Evolutionary conservation across 495 filamentous ascomycete genomes (phyloP), one percentile per base, ranked within the genome.

Genomic region (Pyrenula aspistea): DNA sequence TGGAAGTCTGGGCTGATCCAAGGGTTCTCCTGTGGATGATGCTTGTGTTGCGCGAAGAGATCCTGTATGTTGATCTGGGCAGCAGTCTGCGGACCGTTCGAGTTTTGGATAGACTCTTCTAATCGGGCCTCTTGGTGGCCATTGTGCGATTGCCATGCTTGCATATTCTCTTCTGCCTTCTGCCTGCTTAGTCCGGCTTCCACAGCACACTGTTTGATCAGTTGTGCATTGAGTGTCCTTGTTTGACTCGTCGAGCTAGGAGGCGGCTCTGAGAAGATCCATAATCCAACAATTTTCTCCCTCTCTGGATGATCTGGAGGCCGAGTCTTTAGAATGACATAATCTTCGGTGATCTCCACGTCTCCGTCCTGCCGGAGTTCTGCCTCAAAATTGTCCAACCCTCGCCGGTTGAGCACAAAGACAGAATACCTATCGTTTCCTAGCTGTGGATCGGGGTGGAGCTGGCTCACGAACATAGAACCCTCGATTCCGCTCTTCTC

Each of bases 401-500:
- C 78, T 12, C 79, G 74, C 2, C 83, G 71, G 56, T 86, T 86
- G 21, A 87, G 67, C 8, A 86, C 75, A 25, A 84, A 73, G n/a
- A 78, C 80, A 25, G 66, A 69, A 65, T 82, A 85, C 53, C 81
- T 70, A 22, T 81, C 77, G 47, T 73, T 71, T 48, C 73, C 76
- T 10, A 71, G 57, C 2, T 59, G 53, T 2, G 69, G 68, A 12
- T 71, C 66, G 2, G 74, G 65, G 22, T 65, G 66, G 55, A 83
- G 79, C 55, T 83, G 74, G 73, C 84, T 91, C 42, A 94, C 77
- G 70, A 95, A 96, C 49, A 95, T 73, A 2, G 85, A 85, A 51
- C 91, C 91, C 68, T 94, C 89, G 15, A 88, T 73, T 42, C 79
- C 83, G 49, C 73, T 74, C 67, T 89, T 92, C 62, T 92, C 84